These are phyloP conservation scores for Magnaporthiopsis rhizophila DNA, from an alignment of 2,329 filamentous ascomycete species.

Conservation along the genomic window DNA sequence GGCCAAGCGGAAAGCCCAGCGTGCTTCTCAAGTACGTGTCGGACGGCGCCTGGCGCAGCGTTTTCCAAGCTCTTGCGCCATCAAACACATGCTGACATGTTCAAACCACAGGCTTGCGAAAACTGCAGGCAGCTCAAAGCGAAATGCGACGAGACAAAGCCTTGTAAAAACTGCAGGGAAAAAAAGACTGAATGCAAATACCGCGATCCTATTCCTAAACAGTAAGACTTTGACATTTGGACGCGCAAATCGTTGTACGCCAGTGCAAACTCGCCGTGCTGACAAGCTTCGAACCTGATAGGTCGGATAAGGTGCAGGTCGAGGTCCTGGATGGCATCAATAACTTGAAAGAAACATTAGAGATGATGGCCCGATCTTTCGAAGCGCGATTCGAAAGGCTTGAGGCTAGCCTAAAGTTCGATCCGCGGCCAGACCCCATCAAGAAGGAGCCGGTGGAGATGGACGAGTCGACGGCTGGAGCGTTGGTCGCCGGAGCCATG, in stretches of 20 bases:
- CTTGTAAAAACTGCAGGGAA: slow-evolving; percentile 80
- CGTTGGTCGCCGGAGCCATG: neutral
- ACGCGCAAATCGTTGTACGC: neutral
- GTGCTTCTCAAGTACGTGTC: slow-evolving; percentile 50
- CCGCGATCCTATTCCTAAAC: slow-evolving; percentile 82
- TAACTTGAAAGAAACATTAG: slow-evolving; percentile 19
- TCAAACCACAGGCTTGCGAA: slow-evolving; percentile 65
- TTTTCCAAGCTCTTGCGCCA: neutral
- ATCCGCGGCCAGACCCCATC: neutral
- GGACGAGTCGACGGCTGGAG: neutral
- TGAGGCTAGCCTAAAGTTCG: neutral
- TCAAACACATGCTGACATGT: neutral
- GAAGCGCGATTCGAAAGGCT: slow-evolving; percentile 4
- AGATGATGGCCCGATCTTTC: neutral
- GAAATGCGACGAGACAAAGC: slow-evolving; percentile 83
- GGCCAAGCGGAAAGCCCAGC: slow-evolving; percentile 54
- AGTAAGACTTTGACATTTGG: slow-evolving; percentile 49
- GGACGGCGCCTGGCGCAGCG: neutral
- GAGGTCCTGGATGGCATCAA: slow-evolving; percentile 51
- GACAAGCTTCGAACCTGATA: slow-evolving; percentile 21
- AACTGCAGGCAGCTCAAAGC: slow-evolving; percentile 81
- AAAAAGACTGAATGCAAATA: slow-evolving; percentile 81
- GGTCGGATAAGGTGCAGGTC: slow-evolving; percentile 51
- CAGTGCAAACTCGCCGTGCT: slow-evolving; percentile 6
- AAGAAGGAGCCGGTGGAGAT: neutral